A percentile compares a stretch with the other conserved stretches of the same genome.
phyloP scores from a whole-genome alignment of 371 early-diverging fungal genomes.

The Funneliformis caledonium region DNA sequence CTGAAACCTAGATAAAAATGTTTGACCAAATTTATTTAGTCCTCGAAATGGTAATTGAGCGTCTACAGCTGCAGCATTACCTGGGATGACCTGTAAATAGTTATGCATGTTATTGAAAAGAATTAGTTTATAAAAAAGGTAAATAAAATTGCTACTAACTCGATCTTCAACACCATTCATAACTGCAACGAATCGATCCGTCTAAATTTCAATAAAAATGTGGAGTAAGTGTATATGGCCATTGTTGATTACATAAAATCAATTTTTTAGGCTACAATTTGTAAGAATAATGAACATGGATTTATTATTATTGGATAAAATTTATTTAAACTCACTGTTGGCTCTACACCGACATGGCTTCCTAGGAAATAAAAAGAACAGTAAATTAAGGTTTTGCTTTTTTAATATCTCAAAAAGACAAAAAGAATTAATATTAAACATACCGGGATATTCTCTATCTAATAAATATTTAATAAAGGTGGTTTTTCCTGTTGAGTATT shows the following conservation, averaged over 20 bases:
- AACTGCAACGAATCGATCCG: constrained; percentile 85
- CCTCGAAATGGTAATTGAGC: constrained; percentile 84
- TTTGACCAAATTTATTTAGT: constrained; percentile 76
- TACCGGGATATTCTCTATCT: constrained; percentile 80
- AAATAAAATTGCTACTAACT: background rate
- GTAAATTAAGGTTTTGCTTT: background rate
- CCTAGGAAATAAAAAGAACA: background rate
- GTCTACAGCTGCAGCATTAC: constrained; percentile 88
- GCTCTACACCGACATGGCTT: constrained; percentile 84
- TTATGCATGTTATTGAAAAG: background rate
- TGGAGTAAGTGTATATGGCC: background rate
- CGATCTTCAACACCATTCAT: constrained; percentile 76
- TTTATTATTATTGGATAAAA: background rate
- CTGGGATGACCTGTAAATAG: constrained; percentile 72
- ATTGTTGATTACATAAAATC: background rate
- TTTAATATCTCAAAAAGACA: background rate
- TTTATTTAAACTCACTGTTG: constrained; percentile 55
- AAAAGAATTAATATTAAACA: background rate
- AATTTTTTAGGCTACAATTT: background rate
- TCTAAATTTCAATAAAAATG: constrained; percentile 49
- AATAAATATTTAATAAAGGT: constrained; percentile 86
- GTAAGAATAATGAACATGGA: background rate
- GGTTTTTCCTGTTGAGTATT: constrained; percentile 87
- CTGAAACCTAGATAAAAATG: constrained; percentile 84
- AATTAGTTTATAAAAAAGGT: background rate